These are phyloP conservation scores for Epicoccum sorghinum DNA, from an alignment of 2,329 filamentous ascomycete genomes.

Conservation along the genomic window DNA sequence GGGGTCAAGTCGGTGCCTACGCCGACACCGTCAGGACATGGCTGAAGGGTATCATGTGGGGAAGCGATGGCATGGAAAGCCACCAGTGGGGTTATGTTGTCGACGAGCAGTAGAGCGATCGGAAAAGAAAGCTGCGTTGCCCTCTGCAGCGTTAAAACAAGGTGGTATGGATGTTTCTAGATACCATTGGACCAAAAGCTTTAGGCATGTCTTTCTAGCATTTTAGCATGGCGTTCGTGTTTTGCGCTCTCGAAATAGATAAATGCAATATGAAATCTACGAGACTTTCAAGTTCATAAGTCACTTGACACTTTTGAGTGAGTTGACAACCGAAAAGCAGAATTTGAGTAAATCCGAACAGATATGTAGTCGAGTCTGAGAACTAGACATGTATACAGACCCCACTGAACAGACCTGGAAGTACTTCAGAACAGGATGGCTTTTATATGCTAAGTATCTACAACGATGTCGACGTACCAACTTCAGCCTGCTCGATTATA, in stretches of 20 bases:
- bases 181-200: not conserved
- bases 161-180: conserved; percentile 4
- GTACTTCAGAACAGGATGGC: too few species aligned
- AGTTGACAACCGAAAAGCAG: too few species aligned
- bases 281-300: not conserved
- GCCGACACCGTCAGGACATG: conserved; percentile 53
- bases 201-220: conserved; percentile 1
- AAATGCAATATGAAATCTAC: not conserved
- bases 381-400: too few species aligned
- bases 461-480: too few species aligned
- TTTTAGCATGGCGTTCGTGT: conserved; percentile 12
- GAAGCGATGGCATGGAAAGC: conserved; percentile 48
- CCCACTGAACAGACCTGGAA: too few species aligned
- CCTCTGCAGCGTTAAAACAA: not conserved
- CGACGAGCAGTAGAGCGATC: conserved; percentile 40
- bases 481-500: too few species aligned
- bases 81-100: conserved; percentile 57
- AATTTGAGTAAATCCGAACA: too few species aligned
- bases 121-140: too few species aligned
- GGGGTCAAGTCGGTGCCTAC: conserved; percentile 51
- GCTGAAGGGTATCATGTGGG: conserved; percentile 58
- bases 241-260: conserved; percentile 1
- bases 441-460: too few species aligned
- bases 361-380: too few species aligned
- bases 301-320: too few species aligned